Percentiles rank a stretch among this genome's conserved stretches.
These are phyloP conservation scores for Saturnispora diversa DNA, from an alignment of 805 yeast species.

Conservation along the genomic window DNA sequence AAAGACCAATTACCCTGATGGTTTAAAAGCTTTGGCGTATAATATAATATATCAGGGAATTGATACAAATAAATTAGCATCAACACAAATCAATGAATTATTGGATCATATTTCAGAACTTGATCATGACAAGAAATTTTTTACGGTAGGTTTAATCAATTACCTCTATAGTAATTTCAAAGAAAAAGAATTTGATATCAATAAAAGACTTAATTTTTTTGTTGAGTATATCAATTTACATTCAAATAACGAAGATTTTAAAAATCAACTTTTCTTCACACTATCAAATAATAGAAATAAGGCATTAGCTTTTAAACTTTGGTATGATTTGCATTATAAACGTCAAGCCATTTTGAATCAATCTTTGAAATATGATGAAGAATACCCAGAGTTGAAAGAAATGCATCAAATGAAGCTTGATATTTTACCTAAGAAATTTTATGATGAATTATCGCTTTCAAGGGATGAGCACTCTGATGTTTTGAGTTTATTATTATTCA, in stretches of 20 bases:
- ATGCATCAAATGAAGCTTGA: constrained; percentile 11
- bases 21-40: constrained; percentile 10
- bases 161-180: not conserved
- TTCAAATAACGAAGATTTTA: constrained; percentile 5
- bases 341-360: constrained; percentile 1
- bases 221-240: constrained; percentile 8
- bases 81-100: not conserved
- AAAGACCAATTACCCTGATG: constrained; percentile 1
- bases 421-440: constrained; percentile 13
- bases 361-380: constrained; percentile 7
- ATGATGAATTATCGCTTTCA: constrained; percentile 8
- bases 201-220: constrained; percentile 7
- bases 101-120: not conserved
- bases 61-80: not conserved
- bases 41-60: not conserved
- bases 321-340: constrained; percentile 13
- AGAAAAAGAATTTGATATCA: not conserved
- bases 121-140: not conserved
- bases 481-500: constrained; percentile 18
- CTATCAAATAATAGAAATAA: constrained; percentile 4
- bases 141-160: constrained; percentile 8
- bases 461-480: constrained; percentile 8
- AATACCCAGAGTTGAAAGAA: constrained; percentile 8
- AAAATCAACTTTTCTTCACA: constrained; percentile 10
- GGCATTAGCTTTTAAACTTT: constrained; percentile 11